Evolutionary conservation across 2,329 filamentous ascomycete species (phyloP), one percentile per base, ranked within the genome.

Genomic region (Setomelanomma holmii): DNA sequence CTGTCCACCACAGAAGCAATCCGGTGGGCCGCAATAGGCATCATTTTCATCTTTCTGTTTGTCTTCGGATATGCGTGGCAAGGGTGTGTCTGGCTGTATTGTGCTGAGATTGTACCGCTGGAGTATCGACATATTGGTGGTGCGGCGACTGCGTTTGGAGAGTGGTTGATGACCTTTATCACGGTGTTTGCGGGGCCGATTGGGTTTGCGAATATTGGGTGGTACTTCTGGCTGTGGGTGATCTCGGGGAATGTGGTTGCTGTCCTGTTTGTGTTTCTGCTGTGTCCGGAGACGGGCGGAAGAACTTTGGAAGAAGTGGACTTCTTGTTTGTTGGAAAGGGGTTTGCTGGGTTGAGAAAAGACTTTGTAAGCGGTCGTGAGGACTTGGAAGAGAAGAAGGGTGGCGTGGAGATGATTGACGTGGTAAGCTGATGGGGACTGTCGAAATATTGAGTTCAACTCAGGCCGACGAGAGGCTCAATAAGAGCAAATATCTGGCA

Each of bases 1-100:
- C 40, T 55, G 5, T 23, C 33, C 10, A 36, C 20, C 3, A 53
- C 45, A 3, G 16, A 41, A 19, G 38, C 52, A 2, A 51, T 49
- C 5, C 49, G 39, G 17, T 61, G 55, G 58, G 58, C 55, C 4
- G 55, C 55, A n/a, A 45, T 61, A 11, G 58, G 46, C 12, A 47
- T 58, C 33, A 58, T 61, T 22, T 61, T 61, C 46, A 27, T 21
- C 11, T 61, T 58, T 43, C 45, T 56, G 4, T 53, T 56, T 40
- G 49, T 58, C 21, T 61, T 61, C 27, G 58, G 55, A 1, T 61
- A 53, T 24, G 49, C 55, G 7, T 59, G 58, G 53, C 56, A 56
- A 45, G 53, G 56, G 21, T 48, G 41, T 21, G 51, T 54, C 4
- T 56, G 56, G 58, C 45, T 59, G 14, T 59, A 59, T 36, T 55